Percentiles rank a stretch among this genome's conserved stretches.
Conservation (phyloP, 345 rosid species). For the Salix dunnii region DNA sequence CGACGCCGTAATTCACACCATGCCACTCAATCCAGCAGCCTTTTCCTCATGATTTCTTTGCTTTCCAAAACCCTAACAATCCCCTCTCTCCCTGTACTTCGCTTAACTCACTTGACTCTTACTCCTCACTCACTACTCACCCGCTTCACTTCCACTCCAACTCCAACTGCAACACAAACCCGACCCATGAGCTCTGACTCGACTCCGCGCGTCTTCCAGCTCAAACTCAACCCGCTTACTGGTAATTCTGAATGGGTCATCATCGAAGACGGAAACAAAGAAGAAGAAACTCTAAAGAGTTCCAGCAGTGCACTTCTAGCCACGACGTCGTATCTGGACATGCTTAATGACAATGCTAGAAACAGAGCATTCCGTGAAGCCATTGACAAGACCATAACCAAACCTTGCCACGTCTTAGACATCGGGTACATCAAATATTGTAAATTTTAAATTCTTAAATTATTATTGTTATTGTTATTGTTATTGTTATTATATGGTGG, state of each 20-base stretch:
- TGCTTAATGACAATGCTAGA: slow-evolving; percentile 65
- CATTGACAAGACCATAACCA: slow-evolving; percentile 51
- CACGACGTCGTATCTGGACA: slow-evolving; percentile 65
- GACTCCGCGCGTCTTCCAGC: slow-evolving; percentile 51
- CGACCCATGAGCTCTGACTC: slow-evolving; percentile 48
- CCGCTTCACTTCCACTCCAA: slow-evolving; percentile 7
- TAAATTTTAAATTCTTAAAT: neutral
- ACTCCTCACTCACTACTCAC: neutral
- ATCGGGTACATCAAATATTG: slow-evolving; percentile 50
- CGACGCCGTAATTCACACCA: neutral
- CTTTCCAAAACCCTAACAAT: slow-evolving; percentile 27
- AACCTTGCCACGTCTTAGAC: slow-evolving; percentile 85
- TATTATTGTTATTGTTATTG: too few relatives aligned
- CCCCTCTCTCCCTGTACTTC: slow-evolving; percentile 7
- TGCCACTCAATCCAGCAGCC: neutral
- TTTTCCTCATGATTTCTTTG: slow-evolving; percentile 15
- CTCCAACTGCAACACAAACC: neutral
- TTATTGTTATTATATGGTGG: neutral
- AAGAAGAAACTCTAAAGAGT: slow-evolving; percentile 14
- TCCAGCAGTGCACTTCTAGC: slow-evolving; percentile 42
- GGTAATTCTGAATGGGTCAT: slow-evolving; percentile 68
- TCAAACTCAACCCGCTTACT: slow-evolving; percentile 54
- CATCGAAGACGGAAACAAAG: slow-evolving; percentile 45
- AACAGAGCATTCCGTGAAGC: slow-evolving; percentile 54
- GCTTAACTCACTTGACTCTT: slow-evolving; percentile 12